A percentile compares a stretch with the other conserved stretches of the same genome.
Evolutionary conservation across 306 rosid genomes (phyloP).

Genomic region (Medicago ruthenica): DNA sequence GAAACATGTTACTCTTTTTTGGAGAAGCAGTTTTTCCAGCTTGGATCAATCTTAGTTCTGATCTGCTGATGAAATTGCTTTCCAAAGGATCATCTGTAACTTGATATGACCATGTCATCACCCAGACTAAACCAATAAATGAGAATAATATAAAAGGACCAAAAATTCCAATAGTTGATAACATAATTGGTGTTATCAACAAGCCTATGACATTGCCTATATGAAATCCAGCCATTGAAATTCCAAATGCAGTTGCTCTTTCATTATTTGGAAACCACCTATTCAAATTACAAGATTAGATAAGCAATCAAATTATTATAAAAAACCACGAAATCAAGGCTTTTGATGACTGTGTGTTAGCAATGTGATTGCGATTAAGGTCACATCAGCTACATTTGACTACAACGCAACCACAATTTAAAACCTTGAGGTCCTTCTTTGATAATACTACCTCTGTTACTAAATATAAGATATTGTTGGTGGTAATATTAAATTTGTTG

Average conservation of each 20-base stretch:
- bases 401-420: neutral
- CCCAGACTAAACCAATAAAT: slow-evolving; percentile 79
- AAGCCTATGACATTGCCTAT: slow-evolving; percentile 89
- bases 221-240: slow-evolving; percentile 97
- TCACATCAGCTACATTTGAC: neutral
- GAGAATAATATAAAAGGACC: slow-evolving; percentile 91
- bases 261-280: slow-evolving; percentile 94
- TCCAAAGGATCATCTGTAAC: slow-evolving; percentile 78
- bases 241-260: slow-evolving; percentile 91
- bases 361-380: neutral
- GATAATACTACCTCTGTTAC: neutral
- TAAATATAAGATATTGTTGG: no score
- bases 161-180: slow-evolving; percentile 71
- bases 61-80: slow-evolving; percentile 57
- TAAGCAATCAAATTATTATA: slow-evolving; percentile 18
- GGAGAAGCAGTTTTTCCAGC: slow-evolving; percentile 67
- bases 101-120: slow-evolving; percentile 59
- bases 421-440: slow-evolving; percentile 12
- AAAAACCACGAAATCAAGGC: neutral
- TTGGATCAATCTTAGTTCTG: slow-evolving; percentile 74
- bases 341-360: neutral
- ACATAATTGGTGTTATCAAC: slow-evolving; percentile 79
- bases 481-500: no score
- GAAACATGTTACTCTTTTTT: slow-evolving; percentile 47
- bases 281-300: slow-evolving; percentile 30